Conservation (phyloP, 768 basidiomycete genomes). For the Tephrocybe sp. region DNA sequence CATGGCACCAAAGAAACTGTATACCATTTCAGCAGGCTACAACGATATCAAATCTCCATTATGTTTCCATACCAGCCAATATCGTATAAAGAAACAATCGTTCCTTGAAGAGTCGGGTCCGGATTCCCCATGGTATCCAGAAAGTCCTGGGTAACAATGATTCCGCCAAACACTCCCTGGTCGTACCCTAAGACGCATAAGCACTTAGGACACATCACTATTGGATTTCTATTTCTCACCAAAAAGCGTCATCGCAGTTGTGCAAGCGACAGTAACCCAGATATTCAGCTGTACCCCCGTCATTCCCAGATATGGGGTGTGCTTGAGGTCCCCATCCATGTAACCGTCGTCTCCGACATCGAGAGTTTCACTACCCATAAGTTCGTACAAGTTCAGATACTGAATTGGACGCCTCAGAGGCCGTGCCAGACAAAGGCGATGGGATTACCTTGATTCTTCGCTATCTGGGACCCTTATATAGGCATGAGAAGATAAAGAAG, state of each 20-base stretch:
- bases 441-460: slow-evolving; percentile 11
- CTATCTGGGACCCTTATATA: slow-evolving; percentile 20
- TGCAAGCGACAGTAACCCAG: slow-evolving; percentile 51
- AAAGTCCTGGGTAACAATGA: slow-evolving; percentile 48
- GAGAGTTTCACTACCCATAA: slow-evolving; percentile 12
- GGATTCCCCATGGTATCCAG: slow-evolving; percentile 49
- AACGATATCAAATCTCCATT: neutral
- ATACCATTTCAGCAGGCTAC: neutral
- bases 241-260: slow-evolving; percentile 52
- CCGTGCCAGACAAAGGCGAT: neutral
- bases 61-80: slow-evolving; percentile 39
- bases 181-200: slow-evolving; percentile 39
- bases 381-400: neutral
- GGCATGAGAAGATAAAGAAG: slow-evolving; percentile 16
- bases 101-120: slow-evolving; percentile 42
- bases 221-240: slow-evolving; percentile 29
- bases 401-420: slow-evolving; percentile 1
- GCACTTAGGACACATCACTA: neutral
- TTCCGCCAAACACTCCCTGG: slow-evolving; percentile 54
- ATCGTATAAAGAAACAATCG: slow-evolving; percentile 52
- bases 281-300: slow-evolving; percentile 43
- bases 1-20: slow-evolving; percentile 47
- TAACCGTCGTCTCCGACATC: neutral
- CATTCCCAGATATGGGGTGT: slow-evolving; percentile 40
- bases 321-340: slow-evolving; percentile 9